Base-by-base conservation (phyloP, 495 filamentous ascomycete genomes). In the Evansstolkia leycettana region DNA sequence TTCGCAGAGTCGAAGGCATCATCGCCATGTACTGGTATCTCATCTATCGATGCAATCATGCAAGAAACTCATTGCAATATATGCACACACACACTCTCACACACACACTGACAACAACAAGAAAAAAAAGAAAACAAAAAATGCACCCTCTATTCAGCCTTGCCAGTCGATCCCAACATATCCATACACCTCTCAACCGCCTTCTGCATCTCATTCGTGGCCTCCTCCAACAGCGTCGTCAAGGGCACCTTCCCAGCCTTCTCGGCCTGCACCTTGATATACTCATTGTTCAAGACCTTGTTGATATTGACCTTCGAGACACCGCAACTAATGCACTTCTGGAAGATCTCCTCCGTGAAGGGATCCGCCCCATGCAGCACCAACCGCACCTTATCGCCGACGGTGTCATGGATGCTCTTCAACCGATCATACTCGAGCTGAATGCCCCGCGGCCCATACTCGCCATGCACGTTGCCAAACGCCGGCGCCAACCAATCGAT, bases 401-500 rank as follows among this genome's bases (percentile, higher is more conserved):
- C 77, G 14, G 61, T 59, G 39, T 72, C 55, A 38, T 75, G 69
- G 49, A 90, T 82, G 8, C 54, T 54, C 42, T 72, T 50, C 33
- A 90, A 57, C 25, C 81, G 62, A 18, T 80, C 76, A 56, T 80
- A 87, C 52, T 86, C 80, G 27, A 85, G 49, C 62, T 72, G 72
- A 17, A 84, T 80, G 0, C 82, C 83, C 8, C 78, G 55, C 0
- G 77, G 73, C 0, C 82, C 83, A 57, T 89, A 92, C 45, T 79
- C 75, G 5, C 84, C 84, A 61, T 89, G 83, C 25, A 92, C 80
- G 51, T 89, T 89, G 2, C 83, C 84, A 55, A 92, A 89, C 7
- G 82, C 81, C 0, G 84, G 84, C 8, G 83, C 84, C 11, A 89
- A 54, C 75, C 81, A 84, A 54, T 87, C 80, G 41, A 88, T 85